These are phyloP conservation scores for Tulasnella calospora DNA, from an alignment of 768 basidiomycete genomes.

Conservation along the genomic window DNA sequence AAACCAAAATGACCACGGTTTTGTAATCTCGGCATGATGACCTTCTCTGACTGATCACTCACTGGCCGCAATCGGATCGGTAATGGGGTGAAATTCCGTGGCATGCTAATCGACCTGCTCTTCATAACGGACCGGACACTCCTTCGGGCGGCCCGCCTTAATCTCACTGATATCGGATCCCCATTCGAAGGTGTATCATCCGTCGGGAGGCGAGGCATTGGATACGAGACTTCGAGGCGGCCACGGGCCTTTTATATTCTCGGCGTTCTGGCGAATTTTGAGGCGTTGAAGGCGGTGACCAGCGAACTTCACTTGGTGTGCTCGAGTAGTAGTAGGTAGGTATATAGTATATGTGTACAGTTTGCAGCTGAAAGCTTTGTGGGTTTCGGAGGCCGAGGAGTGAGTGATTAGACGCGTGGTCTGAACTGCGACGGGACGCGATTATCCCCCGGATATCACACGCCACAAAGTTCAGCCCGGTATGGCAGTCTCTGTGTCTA, in stretches of 20 bases:
- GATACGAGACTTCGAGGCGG: not conserved
- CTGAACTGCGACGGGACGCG: not conserved
- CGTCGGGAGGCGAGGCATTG: not conserved
- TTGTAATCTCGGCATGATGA: not conserved
- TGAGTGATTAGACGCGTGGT: not conserved
- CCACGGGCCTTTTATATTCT: not conserved
- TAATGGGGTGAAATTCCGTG: constrained; percentile 39
- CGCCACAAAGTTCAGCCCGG: not conserved
- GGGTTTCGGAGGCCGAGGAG: not conserved
- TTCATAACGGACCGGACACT: constrained; percentile 2
- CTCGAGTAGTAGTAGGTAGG: not conserved
- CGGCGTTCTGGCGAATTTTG: not conserved
- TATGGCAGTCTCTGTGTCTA: too few relatives aligned
- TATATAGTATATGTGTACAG: not conserved
- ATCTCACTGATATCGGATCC: not conserved
- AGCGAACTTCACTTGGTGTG: too few relatives aligned
- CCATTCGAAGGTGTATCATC: not conserved
- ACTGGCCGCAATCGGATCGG: constrained; percentile 72
- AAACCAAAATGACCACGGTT: not conserved
- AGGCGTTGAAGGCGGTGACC: not conserved
- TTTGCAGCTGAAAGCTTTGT: not conserved
- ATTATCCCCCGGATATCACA: not conserved
- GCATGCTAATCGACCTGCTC: constrained; percentile 17
- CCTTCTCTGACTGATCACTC: constrained; percentile 27
- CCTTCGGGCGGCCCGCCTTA: not conserved